Percentiles rank a stretch among this genome's conserved stretches.
Conservation (phyloP, 163 green algal species). For the Scenedesmus sp. region DNA sequence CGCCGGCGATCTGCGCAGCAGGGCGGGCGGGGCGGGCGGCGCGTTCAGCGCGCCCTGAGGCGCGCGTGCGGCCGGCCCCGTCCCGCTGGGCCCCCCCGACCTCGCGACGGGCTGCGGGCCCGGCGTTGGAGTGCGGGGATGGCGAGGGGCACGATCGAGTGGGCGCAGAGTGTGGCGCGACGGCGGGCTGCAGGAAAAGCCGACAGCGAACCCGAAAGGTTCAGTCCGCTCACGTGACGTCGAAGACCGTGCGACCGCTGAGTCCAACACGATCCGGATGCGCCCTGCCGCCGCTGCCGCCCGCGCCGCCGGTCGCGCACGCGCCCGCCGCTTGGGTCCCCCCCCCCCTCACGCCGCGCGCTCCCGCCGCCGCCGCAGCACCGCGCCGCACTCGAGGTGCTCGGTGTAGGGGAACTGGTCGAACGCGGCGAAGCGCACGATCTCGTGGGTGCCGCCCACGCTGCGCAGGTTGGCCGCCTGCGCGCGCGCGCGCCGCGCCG, state of each 20-base stretch:
- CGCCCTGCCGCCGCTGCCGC: neutral
- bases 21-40: too few relatives aligned
- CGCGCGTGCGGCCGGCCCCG: too few relatives aligned
- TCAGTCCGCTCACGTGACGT: too few relatives aligned
- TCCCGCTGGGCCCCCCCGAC: neutral
- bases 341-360: neutral
- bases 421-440: slow-evolving; percentile 78
- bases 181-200: neutral
- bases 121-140: neutral
- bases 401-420: slow-evolving; percentile 95
- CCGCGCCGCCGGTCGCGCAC: too few relatives aligned
- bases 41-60: too few relatives aligned
- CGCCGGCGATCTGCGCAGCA: too few relatives aligned
- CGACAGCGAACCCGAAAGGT: too few relatives aligned
- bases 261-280: too few relatives aligned
- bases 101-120: neutral
- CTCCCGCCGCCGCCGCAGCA: slow-evolving; percentile 58
- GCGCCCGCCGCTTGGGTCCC: too few relatives aligned
- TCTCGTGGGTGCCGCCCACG: slow-evolving; percentile 68
- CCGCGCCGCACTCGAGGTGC: slow-evolving; percentile 90
- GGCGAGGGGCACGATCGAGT: neutral
- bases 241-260: too few relatives aligned
- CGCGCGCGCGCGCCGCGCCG: too few relatives aligned
- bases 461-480: slow-evolving; percentile 76
- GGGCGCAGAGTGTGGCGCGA: too few relatives aligned